Evolutionary conservation across 257 asterid species (phyloP).

Genomic region (Fraxinus excelsior): DNA sequence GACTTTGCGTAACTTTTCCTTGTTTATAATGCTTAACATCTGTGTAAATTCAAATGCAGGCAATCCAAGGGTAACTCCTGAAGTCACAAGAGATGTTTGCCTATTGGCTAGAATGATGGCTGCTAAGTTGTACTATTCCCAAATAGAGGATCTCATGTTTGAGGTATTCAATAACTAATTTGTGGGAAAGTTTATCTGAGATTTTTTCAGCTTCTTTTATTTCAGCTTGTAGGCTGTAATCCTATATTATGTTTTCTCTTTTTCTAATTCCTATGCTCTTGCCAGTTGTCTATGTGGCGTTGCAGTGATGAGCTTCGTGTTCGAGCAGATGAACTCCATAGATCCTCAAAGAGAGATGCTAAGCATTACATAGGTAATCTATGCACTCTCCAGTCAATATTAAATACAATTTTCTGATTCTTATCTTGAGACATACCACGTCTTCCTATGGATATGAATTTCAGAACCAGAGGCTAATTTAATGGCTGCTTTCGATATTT

Average conservation of each 20-base stretch:
- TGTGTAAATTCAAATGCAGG: slow-evolving; percentile 29
- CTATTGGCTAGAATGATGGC: slow-evolving; percentile 61
- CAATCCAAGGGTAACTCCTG: slow-evolving; percentile 60
- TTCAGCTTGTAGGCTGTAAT: not conserved
- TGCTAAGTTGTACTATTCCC: slow-evolving; percentile 52
- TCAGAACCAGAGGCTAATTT: not conserved
- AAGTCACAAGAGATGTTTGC: slow-evolving; percentile 58
- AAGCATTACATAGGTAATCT: slow-evolving; percentile 48
- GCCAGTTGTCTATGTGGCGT: slow-evolving; percentile 59
- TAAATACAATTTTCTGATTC: not conserved
- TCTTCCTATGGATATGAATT: not conserved
- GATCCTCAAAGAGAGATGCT: slow-evolving; percentile 39
- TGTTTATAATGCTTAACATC: not conserved
- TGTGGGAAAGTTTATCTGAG: not conserved
- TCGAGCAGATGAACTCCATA: slow-evolving; percentile 39
- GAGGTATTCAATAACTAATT: slow-evolving; percentile 33
- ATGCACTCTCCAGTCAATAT: not conserved
- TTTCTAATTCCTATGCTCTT: not conserved
- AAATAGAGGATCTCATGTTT: slow-evolving; percentile 56
- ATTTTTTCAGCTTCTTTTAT: not conserved
- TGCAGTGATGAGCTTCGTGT: slow-evolving; percentile 53
- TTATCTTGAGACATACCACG: not conserved
- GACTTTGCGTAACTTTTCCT: not conserved
- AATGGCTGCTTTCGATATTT: not conserved
- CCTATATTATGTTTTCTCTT: not conserved